Evolutionary conservation across 2,329 filamentous ascomycete species (phyloP).

Genomic region (Metarhizium rileyi): DNA sequence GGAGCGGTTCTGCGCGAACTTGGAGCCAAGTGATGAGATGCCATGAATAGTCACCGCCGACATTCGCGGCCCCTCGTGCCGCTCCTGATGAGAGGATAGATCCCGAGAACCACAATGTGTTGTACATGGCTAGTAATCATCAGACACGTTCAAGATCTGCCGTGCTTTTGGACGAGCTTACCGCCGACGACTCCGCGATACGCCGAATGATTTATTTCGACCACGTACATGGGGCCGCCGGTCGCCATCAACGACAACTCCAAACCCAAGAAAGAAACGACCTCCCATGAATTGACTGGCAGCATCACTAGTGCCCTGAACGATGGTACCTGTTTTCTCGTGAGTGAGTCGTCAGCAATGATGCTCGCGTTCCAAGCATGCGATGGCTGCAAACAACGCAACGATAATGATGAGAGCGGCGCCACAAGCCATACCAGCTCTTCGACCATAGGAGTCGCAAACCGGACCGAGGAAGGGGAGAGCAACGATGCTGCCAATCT

Average conservation of each 20-base stretch:
- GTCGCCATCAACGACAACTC: conserved; percentile 1
- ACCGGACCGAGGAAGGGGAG: conserved; percentile 37
- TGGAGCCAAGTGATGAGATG: conserved; percentile 31
- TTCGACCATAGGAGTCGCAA: conserved; percentile 37
- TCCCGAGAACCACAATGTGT: conserved; percentile 35
- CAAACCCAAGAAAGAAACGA: conserved; percentile 50
- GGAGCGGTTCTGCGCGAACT: no score
- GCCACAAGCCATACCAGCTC: conserved; percentile 37
- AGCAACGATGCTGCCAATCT: conserved; percentile 38
- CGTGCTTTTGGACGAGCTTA: conserved; percentile 3
- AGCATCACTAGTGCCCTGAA: conserved; percentile 31
- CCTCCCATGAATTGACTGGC: conserved; percentile 40
- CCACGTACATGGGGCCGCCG: conserved; percentile 4
- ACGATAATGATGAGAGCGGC: conserved; percentile 33
- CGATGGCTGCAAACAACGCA: conserved; percentile 13
- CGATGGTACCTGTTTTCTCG: conserved; percentile 20
- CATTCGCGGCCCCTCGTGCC: conserved; percentile 32
- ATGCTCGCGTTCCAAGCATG: no score
- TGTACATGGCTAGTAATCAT: conserved; percentile 20
- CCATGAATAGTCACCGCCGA: conserved; percentile 26
- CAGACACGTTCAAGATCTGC: conserved; percentile 1
- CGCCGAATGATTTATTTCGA: background rate
- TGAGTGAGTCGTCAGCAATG: background rate
- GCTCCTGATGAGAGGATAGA: conserved; percentile 41
- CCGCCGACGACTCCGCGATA: conserved; percentile 21